Conservation (phyloP, 345 rosid species). For the Arabis alpina region DNA sequence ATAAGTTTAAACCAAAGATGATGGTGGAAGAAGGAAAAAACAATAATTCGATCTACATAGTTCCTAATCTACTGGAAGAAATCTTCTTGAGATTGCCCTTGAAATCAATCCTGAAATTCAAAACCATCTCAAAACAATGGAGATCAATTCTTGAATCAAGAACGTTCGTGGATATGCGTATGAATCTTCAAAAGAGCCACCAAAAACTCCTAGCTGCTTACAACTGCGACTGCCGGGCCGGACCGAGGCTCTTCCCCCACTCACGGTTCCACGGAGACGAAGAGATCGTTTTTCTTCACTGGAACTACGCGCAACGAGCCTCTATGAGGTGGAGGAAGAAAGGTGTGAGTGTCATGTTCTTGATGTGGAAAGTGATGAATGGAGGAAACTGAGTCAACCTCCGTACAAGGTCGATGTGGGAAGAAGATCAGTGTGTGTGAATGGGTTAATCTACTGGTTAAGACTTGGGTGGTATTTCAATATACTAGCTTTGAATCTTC, state of each 20-base stretch:
- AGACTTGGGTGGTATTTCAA: too few species aligned
- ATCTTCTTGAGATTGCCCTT: background rate
- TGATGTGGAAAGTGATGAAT: background rate
- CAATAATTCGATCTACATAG: background rate
- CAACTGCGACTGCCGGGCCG: background rate
- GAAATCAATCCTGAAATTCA: background rate
- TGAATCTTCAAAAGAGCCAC: background rate
- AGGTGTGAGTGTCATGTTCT: background rate
- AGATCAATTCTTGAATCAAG: background rate
- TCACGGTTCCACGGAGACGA: background rate
- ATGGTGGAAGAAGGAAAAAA: too few species aligned
- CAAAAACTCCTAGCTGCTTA: background rate
- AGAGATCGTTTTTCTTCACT: background rate
- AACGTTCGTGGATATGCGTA: background rate
- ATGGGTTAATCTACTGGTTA: background rate
- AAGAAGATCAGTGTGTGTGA: background rate
- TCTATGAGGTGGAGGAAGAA: background rate
- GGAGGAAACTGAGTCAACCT: background rate
- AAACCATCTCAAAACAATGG: background rate
- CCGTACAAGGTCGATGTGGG: background rate
- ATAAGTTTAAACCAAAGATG: too few species aligned
- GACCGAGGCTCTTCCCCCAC: background rate
- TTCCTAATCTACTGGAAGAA: background rate
- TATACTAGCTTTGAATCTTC: too few species aligned
- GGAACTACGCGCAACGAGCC: background rate